Evolutionary conservation across 805 yeast genomes (phyloP).

Genomic region (Candida endomychidarum): DNA sequence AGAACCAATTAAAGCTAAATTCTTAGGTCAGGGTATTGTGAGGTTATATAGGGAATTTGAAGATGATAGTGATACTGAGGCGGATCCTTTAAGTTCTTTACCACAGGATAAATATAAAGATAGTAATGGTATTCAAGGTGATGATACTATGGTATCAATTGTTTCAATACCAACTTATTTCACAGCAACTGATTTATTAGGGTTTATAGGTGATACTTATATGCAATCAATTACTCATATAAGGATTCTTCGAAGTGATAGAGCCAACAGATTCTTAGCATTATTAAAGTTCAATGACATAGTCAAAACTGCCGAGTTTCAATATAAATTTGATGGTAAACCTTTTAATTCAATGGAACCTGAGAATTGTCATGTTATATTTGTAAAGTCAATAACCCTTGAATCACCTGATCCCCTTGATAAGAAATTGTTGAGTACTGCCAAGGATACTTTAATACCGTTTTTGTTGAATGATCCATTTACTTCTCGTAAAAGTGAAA

Average conservation of each 20-base stretch:
- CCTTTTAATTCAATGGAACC: conserved; percentile 86
- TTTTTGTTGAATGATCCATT: conserved; percentile 74
- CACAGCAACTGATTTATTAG: conserved; percentile 79
- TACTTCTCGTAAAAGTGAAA: conserved; percentile 37
- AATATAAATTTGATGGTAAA: conserved; percentile 65
- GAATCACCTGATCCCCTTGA: conserved; percentile 15
- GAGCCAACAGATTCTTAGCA: conserved; percentile 71
- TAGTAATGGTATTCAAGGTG: conserved; percentile 33
- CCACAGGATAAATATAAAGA: no score
- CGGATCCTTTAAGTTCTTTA: conserved; percentile 13
- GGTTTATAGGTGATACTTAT: conserved; percentile 69
- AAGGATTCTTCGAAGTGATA: conserved; percentile 65
- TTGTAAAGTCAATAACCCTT: conserved; percentile 59
- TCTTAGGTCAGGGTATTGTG: conserved; percentile 73
- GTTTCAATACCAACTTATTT: conserved; percentile 87
- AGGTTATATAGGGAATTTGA: conserved; percentile 60
- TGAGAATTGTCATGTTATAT: conserved; percentile 76
- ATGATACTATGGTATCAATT: conserved; percentile 71
- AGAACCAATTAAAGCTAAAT: conserved; percentile 60
- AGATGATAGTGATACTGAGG: conserved; percentile 18
- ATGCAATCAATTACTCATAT: conserved; percentile 63
- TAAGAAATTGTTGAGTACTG: conserved; percentile 13
- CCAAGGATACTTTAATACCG: conserved; percentile 47
- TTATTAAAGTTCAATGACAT: conserved; percentile 67
- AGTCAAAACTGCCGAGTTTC: conserved; percentile 61